Base-by-base conservation (phyloP, 2,329 filamentous ascomycete species). In the Aspergillus brunneoviolaceus region DNA sequence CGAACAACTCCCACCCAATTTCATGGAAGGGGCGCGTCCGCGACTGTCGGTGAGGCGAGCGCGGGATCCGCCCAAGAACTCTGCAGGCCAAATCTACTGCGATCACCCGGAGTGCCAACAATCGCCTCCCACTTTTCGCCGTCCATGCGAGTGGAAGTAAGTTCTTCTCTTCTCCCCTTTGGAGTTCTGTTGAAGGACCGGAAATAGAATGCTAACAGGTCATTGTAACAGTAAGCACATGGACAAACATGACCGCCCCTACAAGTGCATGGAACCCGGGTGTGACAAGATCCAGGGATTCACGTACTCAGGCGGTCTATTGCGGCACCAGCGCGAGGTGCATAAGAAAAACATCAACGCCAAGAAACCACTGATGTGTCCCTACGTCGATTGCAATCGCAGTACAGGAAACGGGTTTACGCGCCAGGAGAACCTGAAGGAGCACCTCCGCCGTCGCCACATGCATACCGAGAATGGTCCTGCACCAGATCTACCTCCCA, bases 201-300 rank as follows among this genome's bases (percentile, higher is more conserved):
- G 16, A 12, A 35, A 35, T 23, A 19, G 19, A 53, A 60, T 39
- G 59, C 66, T 70, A 69, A 75, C 63, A 47, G 21, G 55, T 21
- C 39, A 31, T 62, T 50, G 58, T 61, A 55, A 62, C 65, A 96
- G 92, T 73, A 97, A 98, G 79, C 94, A 98, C 74, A 97, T 97
- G 93, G 94, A 98, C 79, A 96, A 96, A 75, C 94, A 98, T 74
- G 92, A 96, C 68, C 85, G 94, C 12, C 94, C 94, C 1, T 98
- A 97, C 73, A 90, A 92, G 70, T 98, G 94, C 76, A 83, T 81
- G 23, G 87, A 89, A 49, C 83, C 86, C n/a, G 90, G 89, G 42
- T 97, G 94, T 76, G 91, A 94, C 70, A 96, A 96, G 70, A 84
- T 96, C 0, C 90, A 91, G 55, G 94, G 94, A 1, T 98, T 98